These are phyloP conservation scores for Kwoniella shivajii DNA, from an alignment of 1,284 basidiomycete genomes.

Conservation along the genomic window DNA sequence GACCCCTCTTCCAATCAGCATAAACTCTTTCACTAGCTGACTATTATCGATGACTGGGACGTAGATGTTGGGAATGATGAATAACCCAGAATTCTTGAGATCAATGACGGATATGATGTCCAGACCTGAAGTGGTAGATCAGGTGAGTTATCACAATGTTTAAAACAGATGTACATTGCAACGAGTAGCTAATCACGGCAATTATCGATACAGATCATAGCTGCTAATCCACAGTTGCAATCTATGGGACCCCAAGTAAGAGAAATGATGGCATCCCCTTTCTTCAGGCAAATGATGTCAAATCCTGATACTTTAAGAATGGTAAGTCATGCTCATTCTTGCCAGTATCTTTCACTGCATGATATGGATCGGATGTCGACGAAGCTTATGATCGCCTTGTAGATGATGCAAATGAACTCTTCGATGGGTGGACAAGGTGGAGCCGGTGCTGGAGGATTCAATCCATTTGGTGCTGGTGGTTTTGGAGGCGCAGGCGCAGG, in stretches of 20 bases:
- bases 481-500: constrained; percentile 26
- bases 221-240: constrained; percentile 75
- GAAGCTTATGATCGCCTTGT: constrained; percentile 6
- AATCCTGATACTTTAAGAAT: constrained; percentile 48
- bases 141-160: constrained; percentile 44
- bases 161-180: too few relatives aligned
- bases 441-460: constrained; percentile 37
- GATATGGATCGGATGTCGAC: neutral
- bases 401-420: constrained; percentile 76
- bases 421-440: constrained; percentile 47
- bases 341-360: neutral
- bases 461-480: constrained; percentile 34
- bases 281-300: constrained; percentile 76
- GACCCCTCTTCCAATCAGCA: constrained; percentile 75
- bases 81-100: constrained; percentile 74
- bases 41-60: neutral
- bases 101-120: constrained; percentile 65
- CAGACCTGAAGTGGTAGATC: constrained; percentile 79
- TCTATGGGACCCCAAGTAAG: constrained; percentile 78
- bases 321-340: constrained; percentile 25
- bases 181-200: neutral
- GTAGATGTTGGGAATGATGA: constrained; percentile 79
- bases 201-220: constrained; percentile 62
- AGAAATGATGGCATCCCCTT: constrained; percentile 74
- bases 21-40: constrained; percentile 63